Evolutionary conservation across 176 grass and related monocot genomes (phyloP), one percentile per base, ranked within the genome.

Genomic region (Pontederia paniculata): DNA sequence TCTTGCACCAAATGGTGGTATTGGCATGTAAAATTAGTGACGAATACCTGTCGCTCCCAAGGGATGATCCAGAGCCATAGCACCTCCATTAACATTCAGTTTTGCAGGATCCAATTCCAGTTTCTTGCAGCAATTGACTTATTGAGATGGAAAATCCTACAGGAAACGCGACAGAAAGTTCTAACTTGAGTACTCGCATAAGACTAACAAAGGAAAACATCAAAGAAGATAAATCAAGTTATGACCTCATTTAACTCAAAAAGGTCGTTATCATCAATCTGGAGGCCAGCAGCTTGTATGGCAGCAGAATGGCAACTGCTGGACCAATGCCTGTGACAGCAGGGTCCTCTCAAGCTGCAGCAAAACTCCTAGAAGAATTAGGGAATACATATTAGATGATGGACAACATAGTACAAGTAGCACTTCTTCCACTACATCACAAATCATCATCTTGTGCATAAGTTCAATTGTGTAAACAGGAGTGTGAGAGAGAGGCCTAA

Each of bases 161-260:
- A 17, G 10, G 46, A 48, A 60, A 66, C 16, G 19, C 10, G 37
- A 47, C n/a, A n/a, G n/a, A n/a, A n/a, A n/a, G 10, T 21, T 75
- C 57, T 47, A 37, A 47, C 20, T 4, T 23, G 9, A 23, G 21
- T 16, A 63, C 45, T 48, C 14, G 1, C 9, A 42, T 44, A 65
- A 44, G n/a, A 21, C 49, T 52, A 12, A 54, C 4, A 37, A 31
- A 37, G 53, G 1, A 47, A 10, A 8, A 73, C 17, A 4, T 62
- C 5, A 51, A 55, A n/a, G 6, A 50, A 66, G 51, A 28, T 5
- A 21, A 53, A 60, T 17, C 25, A 69, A 63, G 70, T 14, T 49
- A n/a, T n/a, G n/a, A 82, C 93, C 93, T 98, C 93, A 42, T 98
- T 98, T 50, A 98, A 54, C 75, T 98, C 86, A 75, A 98, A 98